Percentiles rank a stretch among this genome's conserved stretches.
Conservation (phyloP, 441 rosid genomes). For the Corymbia citriodora region DNA sequence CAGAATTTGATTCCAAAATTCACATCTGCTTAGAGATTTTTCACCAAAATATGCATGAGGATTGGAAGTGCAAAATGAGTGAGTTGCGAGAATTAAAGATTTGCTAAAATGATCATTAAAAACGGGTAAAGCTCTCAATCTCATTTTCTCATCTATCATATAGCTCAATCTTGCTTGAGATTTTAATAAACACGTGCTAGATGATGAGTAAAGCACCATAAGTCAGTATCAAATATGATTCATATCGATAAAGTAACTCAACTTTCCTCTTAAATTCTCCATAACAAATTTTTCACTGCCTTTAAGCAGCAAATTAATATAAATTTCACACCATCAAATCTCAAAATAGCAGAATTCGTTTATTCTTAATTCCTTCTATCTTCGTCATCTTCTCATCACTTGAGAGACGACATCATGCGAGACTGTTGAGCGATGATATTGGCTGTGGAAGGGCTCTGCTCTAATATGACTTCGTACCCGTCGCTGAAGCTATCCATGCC, state of each 20-base stretch:
- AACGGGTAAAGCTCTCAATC: not conserved
- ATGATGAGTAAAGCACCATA: not conserved
- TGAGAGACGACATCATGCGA: constrained; percentile 11
- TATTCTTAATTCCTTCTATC: not conserved
- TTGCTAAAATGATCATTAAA: not conserved
- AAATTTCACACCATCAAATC: not conserved
- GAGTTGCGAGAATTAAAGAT: not conserved
- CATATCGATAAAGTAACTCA: not conserved
- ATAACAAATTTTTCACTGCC: not conserved
- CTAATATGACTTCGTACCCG: constrained; percentile 39
- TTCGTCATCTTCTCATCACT: not conserved
- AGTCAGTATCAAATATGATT: not conserved
- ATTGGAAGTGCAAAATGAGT: too few species aligned
- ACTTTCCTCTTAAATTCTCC: not conserved
- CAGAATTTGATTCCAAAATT: not conserved
- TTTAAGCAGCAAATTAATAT: not conserved
- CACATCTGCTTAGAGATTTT: not conserved
- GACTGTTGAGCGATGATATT: constrained; percentile 45
- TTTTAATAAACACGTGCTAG: not conserved
- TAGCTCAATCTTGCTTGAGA: not conserved
- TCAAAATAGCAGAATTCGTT: not conserved
- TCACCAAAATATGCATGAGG: not conserved
- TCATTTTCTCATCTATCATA: too few species aligned
- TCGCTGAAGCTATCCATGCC: constrained; percentile 28
- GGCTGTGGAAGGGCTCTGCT: constrained; percentile 51